Evolutionary conservation across 768 basidiomycete species (phyloP).

Genomic region (Sarcodon aspratus): DNA sequence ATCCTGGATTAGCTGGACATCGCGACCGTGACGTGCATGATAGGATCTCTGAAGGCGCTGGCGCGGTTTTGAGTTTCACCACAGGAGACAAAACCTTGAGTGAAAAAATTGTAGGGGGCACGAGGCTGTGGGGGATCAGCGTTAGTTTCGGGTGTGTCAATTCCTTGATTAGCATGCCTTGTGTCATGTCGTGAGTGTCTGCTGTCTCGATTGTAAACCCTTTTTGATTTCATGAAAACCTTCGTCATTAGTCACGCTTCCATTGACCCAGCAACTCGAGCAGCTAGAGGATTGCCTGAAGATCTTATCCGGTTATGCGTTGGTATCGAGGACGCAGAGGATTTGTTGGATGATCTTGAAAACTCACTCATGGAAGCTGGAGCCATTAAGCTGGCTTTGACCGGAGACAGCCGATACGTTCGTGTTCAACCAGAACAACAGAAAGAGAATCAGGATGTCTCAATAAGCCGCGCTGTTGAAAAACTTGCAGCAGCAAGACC

Average conservation of each 20-base stretch:
- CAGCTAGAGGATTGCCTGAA: conserved; percentile 96
- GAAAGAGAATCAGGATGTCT: conserved; percentile 10
- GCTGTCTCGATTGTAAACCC: background rate
- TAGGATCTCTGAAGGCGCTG: conserved; percentile 79
- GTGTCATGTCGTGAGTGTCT: conserved; percentile 91
- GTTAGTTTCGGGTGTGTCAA: conserved; percentile 99
- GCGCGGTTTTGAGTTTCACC: conserved; percentile 90
- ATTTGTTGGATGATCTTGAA: conserved; percentile 92
- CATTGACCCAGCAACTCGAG: conserved; percentile 90
- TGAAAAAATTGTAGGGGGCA: conserved; percentile 86
- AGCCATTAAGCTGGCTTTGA: conserved; percentile 54
- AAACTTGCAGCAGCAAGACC: conserved; percentile 32
- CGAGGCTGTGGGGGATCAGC: conserved; percentile 93
- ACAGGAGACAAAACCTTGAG: conserved; percentile 87
- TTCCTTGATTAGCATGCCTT: conserved; percentile 97
- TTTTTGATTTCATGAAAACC: conserved; percentile 2
- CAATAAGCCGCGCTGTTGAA: conserved; percentile 54
- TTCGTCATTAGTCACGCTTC: conserved; percentile 71
- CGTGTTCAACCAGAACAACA: conserved; percentile 20
- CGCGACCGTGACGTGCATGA: conserved; percentile 84
- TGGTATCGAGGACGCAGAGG: conserved; percentile 91
- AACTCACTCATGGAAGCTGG: conserved; percentile 86
- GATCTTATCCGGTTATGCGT: conserved; percentile 97
- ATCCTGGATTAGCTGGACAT: conserved; percentile 80
- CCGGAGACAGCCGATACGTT: conserved; percentile 38